Conservation (phyloP, 164 flowering plant species). For the Cinnamomum micranthum region DNA sequence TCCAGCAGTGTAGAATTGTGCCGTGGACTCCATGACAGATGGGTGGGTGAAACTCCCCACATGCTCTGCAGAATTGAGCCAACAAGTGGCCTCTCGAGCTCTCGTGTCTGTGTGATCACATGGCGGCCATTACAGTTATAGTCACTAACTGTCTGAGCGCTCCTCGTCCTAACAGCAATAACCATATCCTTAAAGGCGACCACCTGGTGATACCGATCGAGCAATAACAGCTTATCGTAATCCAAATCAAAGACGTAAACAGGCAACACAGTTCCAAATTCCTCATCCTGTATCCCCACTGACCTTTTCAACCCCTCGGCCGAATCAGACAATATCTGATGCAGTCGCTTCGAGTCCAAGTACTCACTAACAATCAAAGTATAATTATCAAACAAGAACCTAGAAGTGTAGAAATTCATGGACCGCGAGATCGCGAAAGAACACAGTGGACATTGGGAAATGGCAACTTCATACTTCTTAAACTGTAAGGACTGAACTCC, state of each 20-base stretch:
- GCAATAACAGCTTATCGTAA: conserved; percentile 47
- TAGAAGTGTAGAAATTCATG: conserved; percentile 74
- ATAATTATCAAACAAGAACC: conserved; percentile 91
- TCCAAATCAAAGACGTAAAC: conserved; percentile 97
- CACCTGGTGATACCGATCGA: conserved; percentile 89
- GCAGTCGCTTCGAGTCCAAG: conserved; percentile 90
- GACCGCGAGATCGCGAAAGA: conserved; percentile 69
- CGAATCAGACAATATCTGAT: conserved; percentile 71
- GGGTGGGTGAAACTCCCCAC: conserved; percentile 99
- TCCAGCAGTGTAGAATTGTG: conserved; percentile 82
- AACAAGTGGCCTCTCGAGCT: conserved; percentile 80
- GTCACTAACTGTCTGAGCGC: conserved; percentile 88
- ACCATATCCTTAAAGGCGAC: conserved; percentile 95
- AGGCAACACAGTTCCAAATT: conserved; percentile 67
- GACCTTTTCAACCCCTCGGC: conserved; percentile 61
- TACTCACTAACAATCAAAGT: conserved; percentile 95
- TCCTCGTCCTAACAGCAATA: conserved; percentile 85
- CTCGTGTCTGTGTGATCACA: conserved; percentile 77
- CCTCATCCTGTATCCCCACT: conserved; percentile 61
- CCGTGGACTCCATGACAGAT: conserved; percentile 78
- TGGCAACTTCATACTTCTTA: conserved; percentile 53
- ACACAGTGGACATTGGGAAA: conserved; percentile 64
- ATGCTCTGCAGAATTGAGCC: conserved; percentile 91
- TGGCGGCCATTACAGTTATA: conserved; percentile 93
- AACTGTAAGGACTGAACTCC: conserved; percentile 66